Evolutionary conservation across 176 grass and related monocot species (phyloP), one percentile per base, ranked within the genome.

Genomic region (Lolium perenne): DNA sequence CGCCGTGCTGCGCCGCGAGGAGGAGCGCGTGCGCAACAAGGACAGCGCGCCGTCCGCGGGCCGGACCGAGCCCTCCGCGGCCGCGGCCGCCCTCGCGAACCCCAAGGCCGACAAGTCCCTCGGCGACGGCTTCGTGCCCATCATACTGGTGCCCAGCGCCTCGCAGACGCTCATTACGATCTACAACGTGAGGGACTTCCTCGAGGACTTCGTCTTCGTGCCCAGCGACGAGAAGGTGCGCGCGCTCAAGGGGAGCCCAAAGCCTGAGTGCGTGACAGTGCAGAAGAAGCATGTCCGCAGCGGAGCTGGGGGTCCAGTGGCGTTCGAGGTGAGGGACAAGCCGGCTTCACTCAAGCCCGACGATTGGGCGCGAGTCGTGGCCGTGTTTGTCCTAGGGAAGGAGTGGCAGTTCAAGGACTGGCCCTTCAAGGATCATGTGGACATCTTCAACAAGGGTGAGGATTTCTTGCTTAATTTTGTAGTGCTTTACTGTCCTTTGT

Each of bases 361-460:
- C 7, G 96, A 98, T 62, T 98, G 96, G 96, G 93, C 88, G 5
- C 80, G 91, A 23, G 96, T 98, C 10, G 87, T 93, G 4, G 89
- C 93, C 1, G 90, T 98, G 80, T 98, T 98, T 84, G 96, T 98
- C 59, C 91, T 98, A 2, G 93, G 96, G 40, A 98, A 98, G 87
- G 96, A 98, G 82, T 94, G 96, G 96, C 96, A 98, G 71, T 98
- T 98, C 88, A 98, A 98, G 81, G 96, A 98, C 10, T 98, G 96
- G 96, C 96, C 96, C 47, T 98, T 95, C 89, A 98, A 94, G 82
- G 93, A 91, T 72, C 96, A 98, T 89, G 90, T 95, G 1, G 92
- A 98, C 88, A 94, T 98, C 78, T 98, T 98, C 82, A 98, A 95
- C 84, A 98, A 93, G 82, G 85, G 95, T 97, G 22, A 88, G 77